These are phyloP conservation scores for Akanthomyces dipterigenus DNA, from an alignment of 2,329 filamentous ascomycete genomes.

Conservation along the genomic window DNA sequence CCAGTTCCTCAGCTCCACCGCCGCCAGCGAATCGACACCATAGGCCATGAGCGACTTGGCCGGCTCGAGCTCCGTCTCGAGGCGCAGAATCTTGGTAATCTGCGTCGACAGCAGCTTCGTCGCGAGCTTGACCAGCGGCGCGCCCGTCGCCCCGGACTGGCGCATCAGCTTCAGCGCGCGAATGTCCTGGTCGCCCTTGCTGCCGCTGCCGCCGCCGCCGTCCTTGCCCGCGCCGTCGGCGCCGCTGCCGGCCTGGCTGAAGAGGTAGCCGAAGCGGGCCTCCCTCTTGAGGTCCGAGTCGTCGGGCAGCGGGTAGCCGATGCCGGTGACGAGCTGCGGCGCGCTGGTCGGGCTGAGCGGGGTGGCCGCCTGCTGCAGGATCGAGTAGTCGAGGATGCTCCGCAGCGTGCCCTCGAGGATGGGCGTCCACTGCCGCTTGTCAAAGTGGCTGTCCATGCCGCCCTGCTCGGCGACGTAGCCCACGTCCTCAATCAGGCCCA, in stretches of 20 bases:
- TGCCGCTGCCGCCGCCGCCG: background rate
- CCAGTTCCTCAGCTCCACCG: constrained; percentile 25
- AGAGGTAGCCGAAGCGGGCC: constrained; percentile 19
- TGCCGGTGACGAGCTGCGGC: constrained; percentile 22
- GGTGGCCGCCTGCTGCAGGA: constrained; percentile 20
- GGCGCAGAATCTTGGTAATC: constrained; percentile 20
- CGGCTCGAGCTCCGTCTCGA: constrained; percentile 20
- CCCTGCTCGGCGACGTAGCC: constrained; percentile 24
- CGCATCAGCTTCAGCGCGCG: constrained; percentile 13
- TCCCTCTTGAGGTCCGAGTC: constrained; percentile 20
- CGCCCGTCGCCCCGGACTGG: constrained; percentile 6
- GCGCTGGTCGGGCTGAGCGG: constrained; percentile 14
- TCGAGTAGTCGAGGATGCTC: constrained; percentile 22
- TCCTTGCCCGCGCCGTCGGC: constrained; percentile 6
- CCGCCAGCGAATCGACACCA: constrained; percentile 24
- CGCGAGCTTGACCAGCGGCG: constrained; percentile 13
- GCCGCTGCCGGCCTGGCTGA: constrained; percentile 2
- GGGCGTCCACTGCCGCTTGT: constrained; percentile 14
- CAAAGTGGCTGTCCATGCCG: constrained; percentile 8
- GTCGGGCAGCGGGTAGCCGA: constrained; percentile 19
- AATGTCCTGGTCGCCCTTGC: constrained; percentile 13
- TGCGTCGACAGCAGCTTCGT: constrained; percentile 19
- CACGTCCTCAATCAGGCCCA: constrained; percentile 28
- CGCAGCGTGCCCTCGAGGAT: constrained; percentile 24
- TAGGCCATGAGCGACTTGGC: constrained; percentile 21